A percentile compares a stretch with the other conserved stretches of the same genome.
Conservation (phyloP, 148 eudicot species). For the Drosera capensis region DNA sequence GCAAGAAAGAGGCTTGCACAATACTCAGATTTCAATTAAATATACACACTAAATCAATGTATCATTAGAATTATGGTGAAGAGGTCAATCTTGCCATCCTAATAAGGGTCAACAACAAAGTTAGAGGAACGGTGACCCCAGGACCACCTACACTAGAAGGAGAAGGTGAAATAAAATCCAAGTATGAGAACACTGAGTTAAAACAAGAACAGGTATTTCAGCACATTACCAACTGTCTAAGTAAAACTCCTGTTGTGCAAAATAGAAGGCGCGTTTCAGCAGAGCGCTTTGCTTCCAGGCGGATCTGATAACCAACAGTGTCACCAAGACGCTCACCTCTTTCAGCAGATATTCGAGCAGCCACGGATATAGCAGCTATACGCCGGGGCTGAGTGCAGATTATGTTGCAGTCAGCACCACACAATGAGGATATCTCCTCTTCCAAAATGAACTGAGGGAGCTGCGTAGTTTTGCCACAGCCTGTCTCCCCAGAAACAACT, state of each 20-base stretch:
- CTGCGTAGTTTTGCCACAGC: constrained; percentile 97
- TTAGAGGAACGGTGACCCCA: too few relatives aligned
- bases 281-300: constrained; percentile 76
- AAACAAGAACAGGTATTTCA: constrained; percentile 1
- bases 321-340: constrained; percentile 91
- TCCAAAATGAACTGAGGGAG: constrained; percentile 90
- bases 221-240: constrained; percentile 62
- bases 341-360: constrained; percentile 82
- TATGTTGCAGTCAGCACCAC: constrained; percentile 72
- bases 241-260: constrained; percentile 93
- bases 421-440: constrained; percentile 67
- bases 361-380: constrained; percentile 94
- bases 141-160: too few relatives aligned
- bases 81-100: too few relatives aligned
- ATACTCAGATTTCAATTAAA: too few relatives aligned
- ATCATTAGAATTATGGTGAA: too few relatives aligned
- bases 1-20: too few relatives aligned
- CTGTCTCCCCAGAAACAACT: constrained; percentile 99
- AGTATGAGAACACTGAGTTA: background rate
- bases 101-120: too few relatives aligned
- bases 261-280: constrained; percentile 66
- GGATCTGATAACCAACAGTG: constrained; percentile 90
- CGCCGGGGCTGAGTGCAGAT: constrained; percentile 98
- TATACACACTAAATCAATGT: too few relatives aligned
- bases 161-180: background rate